These are phyloP conservation scores for Murraya paniculata DNA, from an alignment of 345 rosid genomes.

Conservation along the genomic window DNA sequence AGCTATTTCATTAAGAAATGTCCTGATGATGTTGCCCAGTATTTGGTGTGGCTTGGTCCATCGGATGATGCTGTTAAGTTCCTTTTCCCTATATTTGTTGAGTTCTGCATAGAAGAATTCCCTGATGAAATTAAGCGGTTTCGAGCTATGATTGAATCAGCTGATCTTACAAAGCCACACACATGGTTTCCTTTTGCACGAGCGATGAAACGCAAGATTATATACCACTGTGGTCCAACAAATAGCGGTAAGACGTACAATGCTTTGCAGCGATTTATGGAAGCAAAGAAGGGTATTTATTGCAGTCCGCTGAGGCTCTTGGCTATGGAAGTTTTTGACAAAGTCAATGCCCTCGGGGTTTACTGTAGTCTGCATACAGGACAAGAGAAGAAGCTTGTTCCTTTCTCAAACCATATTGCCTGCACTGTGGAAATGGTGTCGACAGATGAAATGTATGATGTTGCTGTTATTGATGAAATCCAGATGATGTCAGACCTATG, in stretches of 20 bases:
- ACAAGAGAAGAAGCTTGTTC: slow-evolving; percentile 79
- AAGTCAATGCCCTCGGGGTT: slow-evolving; percentile 78
- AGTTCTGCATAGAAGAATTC: slow-evolving; percentile 74
- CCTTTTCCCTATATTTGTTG: slow-evolving; percentile 81
- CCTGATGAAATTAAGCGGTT: slow-evolving; percentile 75
- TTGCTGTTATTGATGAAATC: slow-evolving; percentile 91
- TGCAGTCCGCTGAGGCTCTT: slow-evolving; percentile 91
- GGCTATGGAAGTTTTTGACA: slow-evolving; percentile 99
- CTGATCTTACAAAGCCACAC: slow-evolving; percentile 86
- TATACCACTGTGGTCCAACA: slow-evolving; percentile 97
- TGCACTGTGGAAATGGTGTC: slow-evolving; percentile 97
- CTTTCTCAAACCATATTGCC: slow-evolving; percentile 77
- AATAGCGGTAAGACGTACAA: slow-evolving; percentile 94
- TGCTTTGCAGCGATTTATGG: slow-evolving; percentile 87
- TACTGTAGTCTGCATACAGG: slow-evolving; percentile 94
- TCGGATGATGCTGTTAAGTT: slow-evolving; percentile 65
- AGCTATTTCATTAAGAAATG: slow-evolving; percentile 52
- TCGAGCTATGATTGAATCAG: slow-evolving; percentile 52
- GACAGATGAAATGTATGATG: slow-evolving; percentile 69
- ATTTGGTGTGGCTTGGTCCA: slow-evolving; percentile 63
- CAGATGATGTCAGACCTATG: slow-evolving; percentile 78
- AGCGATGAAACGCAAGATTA: slow-evolving; percentile 81
- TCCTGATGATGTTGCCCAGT: slow-evolving; percentile 38
- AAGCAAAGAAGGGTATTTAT: slow-evolving; percentile 82
- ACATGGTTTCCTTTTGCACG: slow-evolving; percentile 95